Evolutionary conservation across 768 basidiomycete species (phyloP), one percentile per base, ranked within the genome.

Genomic region (Lentinula sp.): DNA sequence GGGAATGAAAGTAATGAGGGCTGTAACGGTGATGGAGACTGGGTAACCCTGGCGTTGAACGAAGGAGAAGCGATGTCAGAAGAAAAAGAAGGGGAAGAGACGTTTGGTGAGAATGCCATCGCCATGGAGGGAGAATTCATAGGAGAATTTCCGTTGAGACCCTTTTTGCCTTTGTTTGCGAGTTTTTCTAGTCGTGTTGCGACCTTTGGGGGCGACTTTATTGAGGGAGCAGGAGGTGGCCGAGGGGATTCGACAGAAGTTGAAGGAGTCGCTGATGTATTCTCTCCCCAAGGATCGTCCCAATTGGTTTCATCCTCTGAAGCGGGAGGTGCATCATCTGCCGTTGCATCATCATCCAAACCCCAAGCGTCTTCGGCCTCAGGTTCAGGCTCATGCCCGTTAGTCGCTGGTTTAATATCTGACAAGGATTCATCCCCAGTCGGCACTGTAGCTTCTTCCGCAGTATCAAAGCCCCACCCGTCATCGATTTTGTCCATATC

Each of bases 241-340:
- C 70, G 71, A 15, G 74, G 63, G 23, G 70, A 57, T 2, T 68
- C 59, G 15, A 61, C 55, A 7, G 65, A 59, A 23, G 70, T 70
- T 33, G 45, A 37, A 37, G 32, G 18, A 23, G 49, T 32, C 45
- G 71, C 65, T 33, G 64, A 63, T 32, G 74, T 63, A 15, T 72
- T 71, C 33, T 89, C 85, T 48, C 73, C 80, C 90, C 89, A 90
- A 2, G 88, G 85, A 63, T 90, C 83, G 56, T 89, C 89, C 81
- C 86, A 87, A 15, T 76, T 70, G 35, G 72, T 74, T 57, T 82
- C 81, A 61, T 80, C 52, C 8, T 52, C 82, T 28, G 67, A 57
- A 3, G 74, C 82, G 20, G 67, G 57, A 3, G 74, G 66, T 4
- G 68, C 67, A 23, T 76, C 71, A 16, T 64, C 71, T 10, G 71